Conservation (phyloP, 2,329 filamentous ascomycete species). For the Aspergillus alliaceus region DNA sequence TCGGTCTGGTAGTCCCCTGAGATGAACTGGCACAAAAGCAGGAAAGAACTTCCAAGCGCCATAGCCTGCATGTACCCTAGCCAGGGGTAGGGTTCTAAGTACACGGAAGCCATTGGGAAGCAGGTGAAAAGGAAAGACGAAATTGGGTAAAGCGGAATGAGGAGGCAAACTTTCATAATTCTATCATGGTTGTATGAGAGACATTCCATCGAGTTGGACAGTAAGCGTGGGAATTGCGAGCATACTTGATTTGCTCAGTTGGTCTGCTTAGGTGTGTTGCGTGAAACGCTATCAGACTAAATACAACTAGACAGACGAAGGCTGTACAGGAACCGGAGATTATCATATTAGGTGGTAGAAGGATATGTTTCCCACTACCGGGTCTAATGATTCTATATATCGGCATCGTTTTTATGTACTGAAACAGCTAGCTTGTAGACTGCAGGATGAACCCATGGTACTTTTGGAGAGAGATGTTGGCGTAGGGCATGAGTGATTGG, state of each 20-base stretch:
- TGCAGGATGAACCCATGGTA: background rate
- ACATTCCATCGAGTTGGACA: background rate
- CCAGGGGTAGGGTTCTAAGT: constrained; percentile 42
- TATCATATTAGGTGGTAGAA: constrained; percentile 39
- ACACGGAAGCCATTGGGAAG: constrained; percentile 40
- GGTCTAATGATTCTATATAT: background rate
- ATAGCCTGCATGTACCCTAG: constrained; percentile 42
- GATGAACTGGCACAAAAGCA: constrained; percentile 47
- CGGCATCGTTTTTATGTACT: too few species aligned
- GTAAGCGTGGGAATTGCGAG: background rate
- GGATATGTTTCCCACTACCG: constrained; percentile 23
- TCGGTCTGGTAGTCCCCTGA: constrained; percentile 30
- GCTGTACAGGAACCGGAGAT: constrained; percentile 37
- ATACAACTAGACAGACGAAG: constrained; percentile 30
- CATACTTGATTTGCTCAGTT: constrained; percentile 44
- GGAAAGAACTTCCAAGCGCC: constrained; percentile 46
- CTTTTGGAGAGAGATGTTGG: background rate
- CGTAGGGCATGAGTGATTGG: background rate
- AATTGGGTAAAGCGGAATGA: constrained; percentile 45
- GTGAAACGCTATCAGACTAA: constrained; percentile 35
- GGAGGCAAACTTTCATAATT: constrained; percentile 44
- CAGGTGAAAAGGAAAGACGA: constrained; percentile 41
- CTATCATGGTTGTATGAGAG: constrained; percentile 12
- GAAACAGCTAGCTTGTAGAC: too few species aligned
- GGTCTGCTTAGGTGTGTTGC: constrained; percentile 43